These are phyloP conservation scores for Gentiana straminea DNA, from an alignment of 257 asterid species.

Conservation along the genomic window DNA sequence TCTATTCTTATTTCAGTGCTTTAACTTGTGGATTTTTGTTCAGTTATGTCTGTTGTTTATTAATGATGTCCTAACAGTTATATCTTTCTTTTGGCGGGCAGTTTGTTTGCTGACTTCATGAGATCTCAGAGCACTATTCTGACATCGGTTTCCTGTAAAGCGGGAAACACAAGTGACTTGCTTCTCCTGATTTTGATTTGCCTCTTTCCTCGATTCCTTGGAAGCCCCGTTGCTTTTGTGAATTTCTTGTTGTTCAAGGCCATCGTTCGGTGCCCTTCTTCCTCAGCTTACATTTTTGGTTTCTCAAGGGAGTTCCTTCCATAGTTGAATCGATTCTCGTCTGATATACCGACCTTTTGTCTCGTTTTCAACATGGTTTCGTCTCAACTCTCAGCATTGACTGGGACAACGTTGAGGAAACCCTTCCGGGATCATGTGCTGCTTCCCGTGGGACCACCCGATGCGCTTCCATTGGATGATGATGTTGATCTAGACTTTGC, in stretches of 20 bases:
- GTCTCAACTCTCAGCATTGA: constrained; percentile 25
- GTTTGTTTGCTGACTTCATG: constrained; percentile 49
- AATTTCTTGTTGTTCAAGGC: constrained; percentile 43
- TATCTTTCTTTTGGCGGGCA: constrained; percentile 15
- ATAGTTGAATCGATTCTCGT: constrained; percentile 8
- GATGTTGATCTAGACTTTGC: constrained; percentile 50
- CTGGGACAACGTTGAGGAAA: constrained; percentile 22
- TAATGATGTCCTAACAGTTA: constrained; percentile 1
- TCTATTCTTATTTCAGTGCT: neutral
- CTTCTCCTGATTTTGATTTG: constrained; percentile 32
- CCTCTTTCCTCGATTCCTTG: constrained; percentile 43
- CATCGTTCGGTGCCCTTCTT: constrained; percentile 35
- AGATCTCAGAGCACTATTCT: constrained; percentile 43
- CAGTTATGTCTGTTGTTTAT: neutral
- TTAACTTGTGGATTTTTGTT: neutral
- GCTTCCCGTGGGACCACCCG: constrained; percentile 26
- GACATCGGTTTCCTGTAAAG: constrained; percentile 54
- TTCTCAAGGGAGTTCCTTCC: constrained; percentile 14
- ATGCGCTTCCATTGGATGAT: constrained; percentile 23
- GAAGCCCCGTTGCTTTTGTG: constrained; percentile 26
- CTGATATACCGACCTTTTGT: constrained; percentile 8
- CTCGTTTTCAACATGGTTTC: constrained; percentile 42
- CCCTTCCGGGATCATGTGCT: constrained; percentile 21
- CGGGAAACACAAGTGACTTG: constrained; percentile 47
- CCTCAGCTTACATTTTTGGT: constrained; percentile 17